phyloP scores from a whole-genome alignment of 2,329 filamentous ascomycete genomes.

The Chaetomium sp. region DNA sequence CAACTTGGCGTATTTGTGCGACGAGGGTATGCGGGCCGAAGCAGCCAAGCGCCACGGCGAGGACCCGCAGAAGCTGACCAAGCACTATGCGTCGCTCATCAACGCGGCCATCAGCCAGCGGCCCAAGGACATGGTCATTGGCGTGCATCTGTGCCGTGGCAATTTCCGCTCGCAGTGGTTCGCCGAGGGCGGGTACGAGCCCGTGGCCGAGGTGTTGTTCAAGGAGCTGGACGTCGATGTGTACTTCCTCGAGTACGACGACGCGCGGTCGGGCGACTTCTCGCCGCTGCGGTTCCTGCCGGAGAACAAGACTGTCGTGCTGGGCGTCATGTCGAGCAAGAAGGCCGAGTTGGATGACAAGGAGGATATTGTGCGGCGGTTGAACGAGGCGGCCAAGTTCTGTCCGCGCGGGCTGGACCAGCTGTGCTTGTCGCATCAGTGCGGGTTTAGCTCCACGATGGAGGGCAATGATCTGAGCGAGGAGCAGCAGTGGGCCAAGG shows the following conservation, averaged over 20 bases:
- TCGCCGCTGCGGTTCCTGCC: slow-evolving; percentile 47
- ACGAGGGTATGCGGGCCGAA: slow-evolving; percentile 47
- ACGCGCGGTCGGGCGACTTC: slow-evolving; percentile 50
- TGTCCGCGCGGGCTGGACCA: slow-evolving; percentile 48
- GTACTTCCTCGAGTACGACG: slow-evolving; percentile 56
- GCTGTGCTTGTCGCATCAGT: slow-evolving; percentile 51
- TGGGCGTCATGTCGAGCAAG: slow-evolving; percentile 50
- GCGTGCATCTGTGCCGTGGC: slow-evolving; percentile 51
- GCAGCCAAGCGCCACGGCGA: slow-evolving; percentile 45
- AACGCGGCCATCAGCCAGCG: slow-evolving; percentile 47
- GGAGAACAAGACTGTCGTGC: slow-evolving; percentile 47
- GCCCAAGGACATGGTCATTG: slow-evolving; percentile 48
- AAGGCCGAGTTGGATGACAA: slow-evolving; percentile 49
- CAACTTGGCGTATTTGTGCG: slow-evolving; percentile 54
- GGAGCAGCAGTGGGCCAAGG: slow-evolving; percentile 53
- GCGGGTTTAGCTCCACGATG: slow-evolving; percentile 49
- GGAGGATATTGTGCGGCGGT: slow-evolving; percentile 32
- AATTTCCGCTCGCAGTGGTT: slow-evolving; percentile 54
- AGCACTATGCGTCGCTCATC: slow-evolving; percentile 49
- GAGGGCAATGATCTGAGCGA: slow-evolving; percentile 51
- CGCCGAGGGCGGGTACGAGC: slow-evolving; percentile 52
- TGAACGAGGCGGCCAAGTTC: slow-evolving; percentile 40
- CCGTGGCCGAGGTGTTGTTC: slow-evolving; percentile 51
- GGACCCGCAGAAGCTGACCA: slow-evolving; percentile 41
- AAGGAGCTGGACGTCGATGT: slow-evolving; percentile 50